Evolutionary conservation across 306 rosid species (phyloP).

Genomic region (Fragaria ananassa): DNA sequence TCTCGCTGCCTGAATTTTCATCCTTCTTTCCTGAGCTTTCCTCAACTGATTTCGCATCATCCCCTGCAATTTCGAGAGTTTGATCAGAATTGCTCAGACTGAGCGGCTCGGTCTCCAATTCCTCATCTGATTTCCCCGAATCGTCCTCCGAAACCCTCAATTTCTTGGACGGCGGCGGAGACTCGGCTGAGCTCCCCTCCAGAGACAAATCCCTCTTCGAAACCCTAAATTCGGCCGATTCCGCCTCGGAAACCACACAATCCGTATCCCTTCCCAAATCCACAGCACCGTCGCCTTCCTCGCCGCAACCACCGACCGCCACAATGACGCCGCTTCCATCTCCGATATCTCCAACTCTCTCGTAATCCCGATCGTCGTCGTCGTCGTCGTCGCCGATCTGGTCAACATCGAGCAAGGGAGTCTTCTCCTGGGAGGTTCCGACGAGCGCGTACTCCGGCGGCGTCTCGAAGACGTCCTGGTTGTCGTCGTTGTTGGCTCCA

Average conservation of each 20-base stretch:
- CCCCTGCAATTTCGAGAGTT: neutral
- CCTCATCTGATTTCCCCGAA: neutral
- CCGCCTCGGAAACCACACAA: slow-evolving; percentile 32
- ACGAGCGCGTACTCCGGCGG: slow-evolving; percentile 41
- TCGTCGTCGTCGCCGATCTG: neutral
- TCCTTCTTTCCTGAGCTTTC: slow-evolving; percentile 11
- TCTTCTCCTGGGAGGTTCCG: slow-evolving; percentile 28
- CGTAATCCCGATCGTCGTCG: neutral
- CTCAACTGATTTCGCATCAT: neutral
- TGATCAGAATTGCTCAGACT: neutral
- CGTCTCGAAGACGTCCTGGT: slow-evolving; percentile 46
- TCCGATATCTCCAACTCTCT: neutral
- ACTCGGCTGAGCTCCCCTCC: slow-evolving; percentile 12
- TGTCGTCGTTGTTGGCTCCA: neutral
- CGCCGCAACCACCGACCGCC: neutral
- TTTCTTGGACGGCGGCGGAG: slow-evolving; percentile 22
- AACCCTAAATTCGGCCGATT: neutral
- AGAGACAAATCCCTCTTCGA: slow-evolving; percentile 17
- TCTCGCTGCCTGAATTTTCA: neutral
- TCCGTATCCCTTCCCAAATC: slow-evolving; percentile 36
- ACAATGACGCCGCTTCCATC: neutral
- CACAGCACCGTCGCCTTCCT: neutral
- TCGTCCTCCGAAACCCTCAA: slow-evolving; percentile 18
- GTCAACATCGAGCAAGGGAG: neutral
- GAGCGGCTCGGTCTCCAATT: neutral